Conservation (phyloP, 495 filamentous ascomycete genomes). For the Hypoxylon rickii region DNA sequence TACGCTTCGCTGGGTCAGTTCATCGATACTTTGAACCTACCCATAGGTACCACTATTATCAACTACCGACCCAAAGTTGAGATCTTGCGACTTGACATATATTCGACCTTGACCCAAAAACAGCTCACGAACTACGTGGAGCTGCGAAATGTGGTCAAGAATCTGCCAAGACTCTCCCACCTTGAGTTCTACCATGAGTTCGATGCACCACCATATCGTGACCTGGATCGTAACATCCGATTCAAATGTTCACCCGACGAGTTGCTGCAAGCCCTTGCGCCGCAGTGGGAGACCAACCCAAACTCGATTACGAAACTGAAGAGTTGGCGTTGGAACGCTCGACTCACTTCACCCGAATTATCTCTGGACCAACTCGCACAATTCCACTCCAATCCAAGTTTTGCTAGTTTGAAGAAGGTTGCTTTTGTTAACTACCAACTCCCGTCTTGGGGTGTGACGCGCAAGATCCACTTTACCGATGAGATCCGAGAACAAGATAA, state of each 20-base stretch:
- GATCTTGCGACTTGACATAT: constrained; percentile 68
- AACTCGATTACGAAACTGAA: constrained; percentile 52
- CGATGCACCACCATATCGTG: constrained; percentile 61
- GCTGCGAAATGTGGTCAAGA: constrained; percentile 45
- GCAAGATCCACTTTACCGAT: constrained; percentile 22
- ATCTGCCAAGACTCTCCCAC: constrained; percentile 54
- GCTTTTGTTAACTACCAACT: constrained; percentile 67
- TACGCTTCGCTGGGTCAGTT: constrained; percentile 52
- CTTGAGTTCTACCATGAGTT: constrained; percentile 59
- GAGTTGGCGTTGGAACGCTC: constrained; percentile 79
- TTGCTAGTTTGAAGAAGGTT: constrained; percentile 62
- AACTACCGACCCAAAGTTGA: constrained; percentile 71
- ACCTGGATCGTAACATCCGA: constrained; percentile 51
- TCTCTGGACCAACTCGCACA: constrained; percentile 47
- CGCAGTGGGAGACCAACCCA: constrained; percentile 24
- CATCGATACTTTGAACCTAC: constrained; percentile 28
- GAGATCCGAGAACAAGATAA: constrained; percentile 39
- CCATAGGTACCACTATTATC: constrained; percentile 33
- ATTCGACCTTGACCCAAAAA: constrained; percentile 34
- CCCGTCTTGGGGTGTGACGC: constrained; percentile 43
- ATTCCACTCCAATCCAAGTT: constrained; percentile 65
- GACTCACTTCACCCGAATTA: constrained; percentile 58
- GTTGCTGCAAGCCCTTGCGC: constrained; percentile 60
- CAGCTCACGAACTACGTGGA: constrained; percentile 46
- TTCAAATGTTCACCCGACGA: constrained; percentile 63